Base-by-base conservation (phyloP, 495 filamentous ascomycete species). In the Aspergillus hancockii region DNA sequence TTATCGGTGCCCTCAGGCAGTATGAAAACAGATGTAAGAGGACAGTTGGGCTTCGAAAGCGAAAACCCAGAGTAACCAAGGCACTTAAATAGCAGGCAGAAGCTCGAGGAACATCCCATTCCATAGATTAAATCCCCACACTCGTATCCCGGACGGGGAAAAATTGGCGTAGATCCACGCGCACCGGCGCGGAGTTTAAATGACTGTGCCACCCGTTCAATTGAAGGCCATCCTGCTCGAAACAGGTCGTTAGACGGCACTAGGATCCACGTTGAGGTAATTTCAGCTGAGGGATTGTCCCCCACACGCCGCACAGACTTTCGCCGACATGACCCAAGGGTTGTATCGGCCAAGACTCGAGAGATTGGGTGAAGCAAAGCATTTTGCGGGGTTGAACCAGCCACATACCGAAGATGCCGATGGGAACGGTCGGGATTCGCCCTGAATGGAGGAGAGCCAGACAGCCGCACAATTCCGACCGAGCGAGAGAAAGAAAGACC, bases 81-180 rank as follows among this genome's bases (percentile, higher is more conserved):
- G 6, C 21, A 23, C 8, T 47, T 47, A 47, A 47, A 23, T 47
- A 47, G 43, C 2, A 14, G 16, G 7, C 41, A 18, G n/a, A 21
- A 8, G 41, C 6, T 45, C n/a, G 7, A 18, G 41, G 8, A 45
- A n/a, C 41, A 3, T 45, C 41, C 12, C 8, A 3, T 18, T 3
- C 16, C 28, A 14, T 9, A 52, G n/a, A 38, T 22, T 54, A n/a
- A 47, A 14, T 41, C 41, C 43, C 53, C 55, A 54, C 50, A 36
- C 53, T 62, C 53, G 49, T 62, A 50, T 63, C 64, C 64, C 45
- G 59, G 58, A 57, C 23, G 9, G 55, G 64, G 34, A 66, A 55
- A n/a, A 22, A 19, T n/a, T 30, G 41, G 30, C 18, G 60, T 31
- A 43, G 60, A 66, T 66, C 64, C 43, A 46, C 18, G 13, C 9